phyloP scores from a whole-genome alignment of 345 rosid genomes.

The Noccaea bulbosa region DNA sequence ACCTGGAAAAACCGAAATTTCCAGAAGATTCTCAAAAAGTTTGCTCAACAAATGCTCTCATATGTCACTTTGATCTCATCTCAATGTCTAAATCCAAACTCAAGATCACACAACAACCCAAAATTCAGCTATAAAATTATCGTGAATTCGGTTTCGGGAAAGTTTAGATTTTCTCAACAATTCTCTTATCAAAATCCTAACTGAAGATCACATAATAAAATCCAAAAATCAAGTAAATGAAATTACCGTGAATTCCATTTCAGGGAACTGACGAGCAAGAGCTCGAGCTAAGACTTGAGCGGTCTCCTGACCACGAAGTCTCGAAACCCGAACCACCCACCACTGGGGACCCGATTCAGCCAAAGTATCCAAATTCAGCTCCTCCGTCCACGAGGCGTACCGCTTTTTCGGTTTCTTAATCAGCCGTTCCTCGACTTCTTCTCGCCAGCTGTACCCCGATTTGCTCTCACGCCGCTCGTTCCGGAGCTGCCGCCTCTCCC shows the following conservation, averaged over 20 bases:
- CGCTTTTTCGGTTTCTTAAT: slow-evolving; percentile 75
- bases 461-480: slow-evolving; percentile 72
- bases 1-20: slow-evolving; percentile 51
- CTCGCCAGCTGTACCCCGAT: slow-evolving; percentile 72
- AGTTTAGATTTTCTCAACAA: slow-evolving; percentile 3
- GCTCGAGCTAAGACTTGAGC: slow-evolving; percentile 64
- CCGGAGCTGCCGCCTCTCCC: slow-evolving; percentile 86
- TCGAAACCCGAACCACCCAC: slow-evolving; percentile 74
- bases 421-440: slow-evolving; percentile 78
- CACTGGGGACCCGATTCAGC: slow-evolving; percentile 75
- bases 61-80: neutral
- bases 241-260: slow-evolving; percentile 67
- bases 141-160: neutral
- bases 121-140: neutral
- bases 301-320: slow-evolving; percentile 61
- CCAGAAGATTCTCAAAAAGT: no score
- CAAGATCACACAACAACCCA: slow-evolving; percentile 2
- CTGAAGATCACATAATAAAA: neutral
- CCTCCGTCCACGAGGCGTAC: slow-evolving; percentile 56
- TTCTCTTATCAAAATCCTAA: neutral
- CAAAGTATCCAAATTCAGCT: slow-evolving; percentile 72
- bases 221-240: neutral
- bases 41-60: slow-evolving; percentile 7
- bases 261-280: slow-evolving; percentile 61
- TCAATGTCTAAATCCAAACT: slow-evolving; percentile 17